Evolutionary conservation across 2,329 filamentous ascomycete species (phyloP), one percentile per base, ranked within the genome.

Genomic region (Purpureocillium takamizusanense): DNA sequence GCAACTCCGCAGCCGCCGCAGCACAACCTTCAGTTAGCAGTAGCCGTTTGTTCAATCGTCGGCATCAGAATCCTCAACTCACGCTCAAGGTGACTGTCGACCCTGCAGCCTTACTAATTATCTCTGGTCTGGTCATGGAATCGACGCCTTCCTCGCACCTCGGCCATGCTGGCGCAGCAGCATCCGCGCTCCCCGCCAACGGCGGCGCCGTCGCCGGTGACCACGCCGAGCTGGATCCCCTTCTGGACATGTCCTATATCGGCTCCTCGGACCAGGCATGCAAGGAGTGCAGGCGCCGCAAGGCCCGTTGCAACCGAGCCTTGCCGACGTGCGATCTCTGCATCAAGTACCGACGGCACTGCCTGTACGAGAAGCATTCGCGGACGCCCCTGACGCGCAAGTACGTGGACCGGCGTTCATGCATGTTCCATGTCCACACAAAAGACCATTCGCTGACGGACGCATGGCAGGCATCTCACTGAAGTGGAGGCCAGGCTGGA

Each of bases 311-410:
- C 44, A 57, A 65, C 39, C 51, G 54, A 30, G 51, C 50, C 4
- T 51, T 64, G 23, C 62, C 62, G 10, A 60, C 52, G 4, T 66
- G 62, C 42, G 53, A 55, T 30, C 48, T 61, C 13, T 71, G 66
- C 46, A 48, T 58, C 35, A 62, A 61, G 40, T 66, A 67, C 45
- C 56, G 61, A 31, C 53, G 67, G 12, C 61, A 66, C 42, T 72
- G 68, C 42, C 51, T 69, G 7, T 72, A 72, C 40, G 67, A 71
- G 46, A 67, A 63, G 44, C 61, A 68, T 36, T 57, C 59, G n/a
- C 57, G 62, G 33, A 71, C 67, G 11, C 67, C 67, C 5, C 51
- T 71, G 42, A 72, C 67, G 5, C 56, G 68, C 32, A 69, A 62
- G 56, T 61, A 59, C 31, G 58, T 39, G 9, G n/a, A 4, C n/a